Evolutionary conservation across 169 alveolate genomes (phyloP).

Genomic region (Plasmodium adleri): DNA sequence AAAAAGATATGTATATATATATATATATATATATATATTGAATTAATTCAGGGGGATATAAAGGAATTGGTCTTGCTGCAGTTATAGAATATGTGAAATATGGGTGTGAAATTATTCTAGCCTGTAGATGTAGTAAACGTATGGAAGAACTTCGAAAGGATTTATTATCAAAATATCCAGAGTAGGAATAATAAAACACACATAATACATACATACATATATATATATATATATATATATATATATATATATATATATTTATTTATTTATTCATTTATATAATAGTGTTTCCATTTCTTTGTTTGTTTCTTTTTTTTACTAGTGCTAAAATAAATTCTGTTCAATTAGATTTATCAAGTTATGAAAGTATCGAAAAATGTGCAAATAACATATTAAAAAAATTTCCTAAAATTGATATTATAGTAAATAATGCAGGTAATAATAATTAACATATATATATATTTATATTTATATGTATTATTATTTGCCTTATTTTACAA

Average conservation of each 20-base stretch:
- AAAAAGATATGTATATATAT: too few relatives aligned
- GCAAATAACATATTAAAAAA: slow-evolving; percentile 40
- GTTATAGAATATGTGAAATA: slow-evolving; percentile 47
- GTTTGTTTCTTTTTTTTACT: not conserved
- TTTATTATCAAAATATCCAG: slow-evolving; percentile 19
- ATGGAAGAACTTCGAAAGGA: slow-evolving; percentile 44
- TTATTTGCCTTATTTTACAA: not conserved
- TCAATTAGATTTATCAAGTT: slow-evolving; percentile 42
- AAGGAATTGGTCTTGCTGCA: slow-evolving; percentile 70
- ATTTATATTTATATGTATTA: not conserved
- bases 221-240: not conserved
- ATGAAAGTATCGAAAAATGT: slow-evolving; percentile 60
- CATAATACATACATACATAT: not conserved
- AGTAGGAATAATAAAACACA: slow-evolving; percentile 6
- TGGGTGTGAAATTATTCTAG: slow-evolving; percentile 61
- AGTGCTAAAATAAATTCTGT: slow-evolving; percentile 62
- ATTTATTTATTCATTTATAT: not conserved
- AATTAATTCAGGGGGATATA: slow-evolving; percentile 44
- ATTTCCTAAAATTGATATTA: slow-evolving; percentile 59
- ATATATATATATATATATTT: not conserved
- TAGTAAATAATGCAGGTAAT: slow-evolving; percentile 71
- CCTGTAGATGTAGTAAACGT: slow-evolving; percentile 32
- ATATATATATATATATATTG: too few relatives aligned
- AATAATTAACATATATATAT: not conserved
- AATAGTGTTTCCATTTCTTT: not conserved